Percentiles rank a stretch among this genome's conserved stretches.
phyloP scores from a whole-genome alignment of 2,329 filamentous ascomycete genomes.

The Cladobotryum protrusum region DNA sequence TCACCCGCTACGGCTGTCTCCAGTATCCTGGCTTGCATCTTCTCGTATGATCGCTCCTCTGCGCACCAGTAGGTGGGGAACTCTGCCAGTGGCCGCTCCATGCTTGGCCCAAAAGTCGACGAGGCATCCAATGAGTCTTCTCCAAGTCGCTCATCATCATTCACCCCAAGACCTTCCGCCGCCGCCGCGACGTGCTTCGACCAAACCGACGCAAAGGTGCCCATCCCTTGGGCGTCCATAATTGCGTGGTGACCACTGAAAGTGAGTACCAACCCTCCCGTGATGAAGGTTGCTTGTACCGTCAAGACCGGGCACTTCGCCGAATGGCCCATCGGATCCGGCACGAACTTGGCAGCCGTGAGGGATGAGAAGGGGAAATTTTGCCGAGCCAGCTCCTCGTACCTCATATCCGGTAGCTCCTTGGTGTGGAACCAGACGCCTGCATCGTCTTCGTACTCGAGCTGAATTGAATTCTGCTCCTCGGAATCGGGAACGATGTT shows the following conservation, averaged over 20 bases:
- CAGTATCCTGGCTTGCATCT: conserved; percentile 9
- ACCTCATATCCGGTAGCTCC: conserved; percentile 7
- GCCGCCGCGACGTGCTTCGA: conserved; percentile 9
- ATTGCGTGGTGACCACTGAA: conserved; percentile 12
- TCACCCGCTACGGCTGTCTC: conserved; percentile 8
- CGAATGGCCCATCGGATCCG: conserved; percentile 8
- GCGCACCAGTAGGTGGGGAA: conserved; percentile 5
- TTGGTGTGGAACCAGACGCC: conserved; percentile 13
- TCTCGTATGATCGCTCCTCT: conserved; percentile 10
- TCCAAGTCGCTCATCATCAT: conserved; percentile 3
- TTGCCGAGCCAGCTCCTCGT: conserved; percentile 3
- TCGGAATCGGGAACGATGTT: conserved; percentile 4
- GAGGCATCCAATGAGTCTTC: conserved; percentile 6
- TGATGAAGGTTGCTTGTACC: conserved; percentile 10
- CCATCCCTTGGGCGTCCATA: conserved; percentile 12
- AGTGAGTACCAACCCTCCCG: conserved; percentile 9
- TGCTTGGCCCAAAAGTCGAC: conserved; percentile 4
- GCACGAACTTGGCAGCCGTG: conserved; percentile 6
- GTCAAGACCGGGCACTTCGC: conserved; percentile 9
- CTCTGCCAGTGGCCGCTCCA: conserved; percentile 8
- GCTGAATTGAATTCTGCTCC: conserved; percentile 5
- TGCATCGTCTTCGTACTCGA: conserved; percentile 8
- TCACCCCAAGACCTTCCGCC: conserved; percentile 2
- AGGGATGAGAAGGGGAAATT: conserved; percentile 10
- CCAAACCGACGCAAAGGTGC: conserved; percentile 10